Evolutionary conservation across 805 yeast genomes (phyloP), one percentile per base, ranked within the genome.

Genomic region (Ogataea pignaliae): DNA sequence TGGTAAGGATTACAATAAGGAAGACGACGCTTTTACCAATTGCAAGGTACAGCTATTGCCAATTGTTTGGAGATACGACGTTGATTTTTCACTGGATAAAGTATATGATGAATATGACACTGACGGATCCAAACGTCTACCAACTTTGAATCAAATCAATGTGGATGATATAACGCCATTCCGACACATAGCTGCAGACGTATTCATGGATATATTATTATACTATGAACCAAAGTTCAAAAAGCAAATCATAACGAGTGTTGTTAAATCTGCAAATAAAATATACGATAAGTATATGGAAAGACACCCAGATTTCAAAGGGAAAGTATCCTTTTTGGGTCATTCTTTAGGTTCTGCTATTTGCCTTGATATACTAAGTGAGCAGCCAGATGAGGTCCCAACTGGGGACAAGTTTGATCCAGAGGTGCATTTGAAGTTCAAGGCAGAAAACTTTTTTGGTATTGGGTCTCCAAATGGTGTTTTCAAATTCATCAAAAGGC

Each of bases 341-440:
- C 99, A 91, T 62, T 91, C 98, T 0, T 68, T 91, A 31, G 99
- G 99, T 0, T 84, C 96, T 3, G 85, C 91, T 0, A 85, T 91
- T 31, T 70, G 82, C 1, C 82, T 88, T 50, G 97, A 91, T 62
- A 70, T 91, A 29, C 63, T 90, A 28, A 66, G 81, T 10, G 58
- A 66, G 14, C 84, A 79, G 52, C 71, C 69, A 1, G 65, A 66
- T 44, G 54, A 62, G 2, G 36, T 50, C 3, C 62, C 68, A 2
- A 39, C 45, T 2, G 51, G 46, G 3, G 54, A 56, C 16, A 59
- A 59, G 1, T 60, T 59, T 32, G 66, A 66, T 16, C 62, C 69
- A 0, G 47, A 44, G 3, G 51, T 54, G 15, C 75, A 72, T 29
- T 70, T 91, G 17, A 75, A 77, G 29, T 91, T 91, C 59, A 73